These are phyloP conservation scores for Mallotus nudiflorus DNA, from an alignment of 345 rosid genomes.

Conservation along the genomic window DNA sequence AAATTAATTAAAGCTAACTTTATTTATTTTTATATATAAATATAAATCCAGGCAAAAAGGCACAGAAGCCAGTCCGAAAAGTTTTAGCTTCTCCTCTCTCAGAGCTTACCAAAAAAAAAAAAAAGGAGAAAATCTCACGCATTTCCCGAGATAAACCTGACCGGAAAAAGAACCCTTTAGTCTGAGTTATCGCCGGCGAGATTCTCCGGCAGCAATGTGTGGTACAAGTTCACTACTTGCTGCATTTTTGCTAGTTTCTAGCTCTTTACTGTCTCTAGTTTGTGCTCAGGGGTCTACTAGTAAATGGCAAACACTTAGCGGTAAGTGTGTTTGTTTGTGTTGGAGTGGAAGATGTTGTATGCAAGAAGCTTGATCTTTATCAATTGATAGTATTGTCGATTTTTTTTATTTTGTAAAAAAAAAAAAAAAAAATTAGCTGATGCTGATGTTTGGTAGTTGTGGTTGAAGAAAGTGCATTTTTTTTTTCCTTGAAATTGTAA, in stretches of 20 bases:
- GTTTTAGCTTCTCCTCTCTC: not conserved
- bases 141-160: not conserved
- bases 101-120: too few species aligned
- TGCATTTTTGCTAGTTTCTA: slow-evolving; percentile 7
- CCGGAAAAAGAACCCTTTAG: not conserved
- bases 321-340: not conserved
- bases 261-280: not conserved
- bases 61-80: slow-evolving; percentile 11
- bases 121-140: slow-evolving; percentile 7
- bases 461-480: too few species aligned
- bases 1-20: too few species aligned
- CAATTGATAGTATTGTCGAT: too few species aligned
- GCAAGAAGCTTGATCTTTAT: too few species aligned
- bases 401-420: too few species aligned
- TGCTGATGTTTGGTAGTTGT: not conserved
- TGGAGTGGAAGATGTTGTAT: too few species aligned
- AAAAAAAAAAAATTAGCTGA: too few species aligned
- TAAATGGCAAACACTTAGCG: slow-evolving; percentile 17
- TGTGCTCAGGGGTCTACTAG: slow-evolving; percentile 16
- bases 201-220: slow-evolving; percentile 17
- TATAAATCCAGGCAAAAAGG: too few species aligned
- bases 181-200: not conserved
- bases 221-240: not conserved
- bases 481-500: not conserved
- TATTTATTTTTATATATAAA: too few species aligned